Evolutionary conservation across 192 early-diverging fungal genomes (phyloP).

Genomic region (Hyaloraphidium curvatum): DNA sequence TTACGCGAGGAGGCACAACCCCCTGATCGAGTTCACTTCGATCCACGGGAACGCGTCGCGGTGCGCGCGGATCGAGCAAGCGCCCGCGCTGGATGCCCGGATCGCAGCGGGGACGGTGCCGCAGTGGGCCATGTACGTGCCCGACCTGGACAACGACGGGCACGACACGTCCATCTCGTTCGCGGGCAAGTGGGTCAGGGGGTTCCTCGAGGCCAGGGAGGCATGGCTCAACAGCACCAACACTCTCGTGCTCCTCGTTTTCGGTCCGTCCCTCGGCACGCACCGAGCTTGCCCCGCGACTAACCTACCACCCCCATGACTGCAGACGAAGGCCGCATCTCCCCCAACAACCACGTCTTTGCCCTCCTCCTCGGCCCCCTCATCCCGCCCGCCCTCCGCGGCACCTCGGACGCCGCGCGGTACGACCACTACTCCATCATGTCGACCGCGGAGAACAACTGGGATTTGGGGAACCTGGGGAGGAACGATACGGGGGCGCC

Average conservation of each 20-base stretch:
- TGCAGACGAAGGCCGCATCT: not conserved
- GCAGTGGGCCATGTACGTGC: constrained; percentile 1
- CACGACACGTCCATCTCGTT: constrained; percentile 5
- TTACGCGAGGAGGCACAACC: constrained; percentile 17
- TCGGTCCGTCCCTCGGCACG: constrained; percentile 15
- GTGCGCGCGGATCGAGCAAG: constrained; percentile 4
- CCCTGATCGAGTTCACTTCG: constrained; percentile 18
- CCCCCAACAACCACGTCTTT: constrained; percentile 26
- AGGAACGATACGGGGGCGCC: too few relatives aligned
- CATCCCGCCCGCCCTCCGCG: constrained; percentile 13
- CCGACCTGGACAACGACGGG: constrained; percentile 5
- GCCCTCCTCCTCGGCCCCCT: constrained; percentile 21
- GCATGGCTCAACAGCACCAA: not conserved
- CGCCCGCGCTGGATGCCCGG: not conserved
- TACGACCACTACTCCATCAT: constrained; percentile 46
- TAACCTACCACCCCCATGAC: too few relatives aligned
- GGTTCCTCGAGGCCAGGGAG: not conserved
- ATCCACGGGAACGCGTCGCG: constrained; percentile 9
- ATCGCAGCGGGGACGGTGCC: not conserved
- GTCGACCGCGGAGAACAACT: constrained; percentile 43
- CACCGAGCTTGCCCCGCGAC: too few relatives aligned
- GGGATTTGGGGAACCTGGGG: constrained; percentile 37
- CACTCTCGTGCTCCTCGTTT: constrained; percentile 8
- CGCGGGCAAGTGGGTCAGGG: not conserved
- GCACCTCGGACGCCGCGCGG: constrained; percentile 28